Evolutionary conservation across 441 rosid genomes (phyloP).

Genomic region (Daphne laureola): DNA sequence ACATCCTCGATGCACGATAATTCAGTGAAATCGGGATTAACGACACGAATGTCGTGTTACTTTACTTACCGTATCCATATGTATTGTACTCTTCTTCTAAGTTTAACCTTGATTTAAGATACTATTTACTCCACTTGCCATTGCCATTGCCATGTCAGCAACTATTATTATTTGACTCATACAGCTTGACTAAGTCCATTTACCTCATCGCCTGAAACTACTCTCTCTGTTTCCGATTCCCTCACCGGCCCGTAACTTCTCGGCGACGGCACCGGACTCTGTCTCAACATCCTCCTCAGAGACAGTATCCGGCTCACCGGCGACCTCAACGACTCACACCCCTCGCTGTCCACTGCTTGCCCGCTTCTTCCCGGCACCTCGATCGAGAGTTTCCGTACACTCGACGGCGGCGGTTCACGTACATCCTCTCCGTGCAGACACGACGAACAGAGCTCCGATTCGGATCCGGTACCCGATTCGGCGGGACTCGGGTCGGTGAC

Average conservation of each 20-base stretch:
- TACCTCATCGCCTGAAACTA: conserved; percentile 27
- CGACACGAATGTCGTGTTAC: too few species aligned
- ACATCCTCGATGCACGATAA: too few species aligned
- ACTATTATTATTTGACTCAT: neutral
- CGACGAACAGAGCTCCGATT: conserved; percentile 21
- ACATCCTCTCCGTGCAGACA: conserved; percentile 20
- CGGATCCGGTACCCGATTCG: conserved; percentile 22
- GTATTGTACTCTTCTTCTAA: too few species aligned
- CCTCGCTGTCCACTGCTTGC: conserved; percentile 27
- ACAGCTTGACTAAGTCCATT: neutral
- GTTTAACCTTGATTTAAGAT: neutral
- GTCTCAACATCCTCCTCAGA: conserved; percentile 55
- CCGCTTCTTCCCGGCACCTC: conserved; percentile 43
- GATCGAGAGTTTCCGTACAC: conserved; percentile 39
- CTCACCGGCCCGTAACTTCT: conserved; percentile 17
- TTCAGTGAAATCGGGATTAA: too few species aligned
- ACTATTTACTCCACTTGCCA: neutral
- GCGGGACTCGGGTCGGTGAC: conserved; percentile 7
- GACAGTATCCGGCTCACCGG: conserved; percentile 76
- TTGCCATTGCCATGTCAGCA: neutral
- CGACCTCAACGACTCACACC: conserved; percentile 44
- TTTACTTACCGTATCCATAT: too few species aligned
- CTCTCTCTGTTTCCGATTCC: conserved; percentile 49
- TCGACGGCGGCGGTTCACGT: conserved; percentile 12
- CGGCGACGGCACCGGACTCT: conserved; percentile 24